A percentile compares a stretch with the other conserved stretches of the same genome.
Conservation (phyloP, 2,329 filamentous ascomycete genomes). For the Dothidotthia symphoricarpi region DNA sequence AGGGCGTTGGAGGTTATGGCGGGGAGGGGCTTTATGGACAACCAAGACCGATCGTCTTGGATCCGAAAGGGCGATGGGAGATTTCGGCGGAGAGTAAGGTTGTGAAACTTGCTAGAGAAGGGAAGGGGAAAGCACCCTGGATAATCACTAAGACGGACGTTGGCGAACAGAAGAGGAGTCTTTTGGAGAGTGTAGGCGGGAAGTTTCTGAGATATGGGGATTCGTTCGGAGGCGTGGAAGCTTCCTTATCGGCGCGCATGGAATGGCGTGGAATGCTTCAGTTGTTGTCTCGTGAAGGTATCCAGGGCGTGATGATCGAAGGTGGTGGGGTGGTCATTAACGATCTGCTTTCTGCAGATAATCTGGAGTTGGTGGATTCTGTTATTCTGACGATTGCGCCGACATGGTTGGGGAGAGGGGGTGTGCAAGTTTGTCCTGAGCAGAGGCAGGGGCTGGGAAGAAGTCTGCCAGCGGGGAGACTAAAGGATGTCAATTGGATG, state of each 20-base stretch:
- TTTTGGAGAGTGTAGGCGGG: conserved; percentile 32
- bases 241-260: conserved; percentile 3
- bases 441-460: conserved; percentile 53
- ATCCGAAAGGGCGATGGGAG: conserved; percentile 74
- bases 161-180: conserved; percentile 28
- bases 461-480: conserved; percentile 59
- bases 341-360: conserved; percentile 64
- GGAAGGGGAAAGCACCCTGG: conserved; percentile 71
- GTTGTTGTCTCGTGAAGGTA: conserved; percentile 57
- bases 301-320: conserved; percentile 86
- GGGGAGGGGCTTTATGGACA: conserved; percentile 57
- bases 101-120: conserved; percentile 61
- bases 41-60: conserved; percentile 78
- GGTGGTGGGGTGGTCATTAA: conserved; percentile 83
- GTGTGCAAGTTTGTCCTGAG: conserved; percentile 73
- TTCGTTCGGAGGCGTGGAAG: neutral
- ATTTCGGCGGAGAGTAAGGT: conserved; percentile 62
- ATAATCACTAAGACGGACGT: conserved; percentile 50
- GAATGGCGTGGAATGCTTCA: conserved; percentile 64
- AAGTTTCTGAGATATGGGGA: conserved; percentile 12
- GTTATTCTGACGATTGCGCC: conserved; percentile 89
- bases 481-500: conserved; percentile 68
- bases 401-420: conserved; percentile 81
- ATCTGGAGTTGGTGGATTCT: conserved; percentile 65
- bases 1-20: conserved; percentile 58